phyloP scores from a whole-genome alignment of 805 yeast species.

The Saturnispora dispora region DNA sequence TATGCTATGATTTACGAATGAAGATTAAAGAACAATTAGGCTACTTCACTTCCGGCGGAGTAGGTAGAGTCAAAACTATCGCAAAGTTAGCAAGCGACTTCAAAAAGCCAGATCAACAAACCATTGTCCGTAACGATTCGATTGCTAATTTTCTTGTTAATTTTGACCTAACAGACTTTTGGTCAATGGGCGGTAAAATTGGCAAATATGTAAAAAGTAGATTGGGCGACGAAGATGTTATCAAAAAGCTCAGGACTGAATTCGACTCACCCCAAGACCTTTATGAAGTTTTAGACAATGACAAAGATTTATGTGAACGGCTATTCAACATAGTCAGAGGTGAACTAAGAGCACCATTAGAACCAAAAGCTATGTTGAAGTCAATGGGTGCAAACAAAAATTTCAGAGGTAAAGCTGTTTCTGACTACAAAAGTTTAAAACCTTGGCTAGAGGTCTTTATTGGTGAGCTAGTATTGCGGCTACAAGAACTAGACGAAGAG shows the following conservation, averaged over 20 bases:
- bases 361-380: slow-evolving; percentile 53
- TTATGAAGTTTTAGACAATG: slow-evolving; percentile 31
- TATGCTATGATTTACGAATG: slow-evolving; percentile 46
- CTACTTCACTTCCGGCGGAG: slow-evolving; percentile 86
- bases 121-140: slow-evolving; percentile 48
- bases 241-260: slow-evolving; percentile 43
- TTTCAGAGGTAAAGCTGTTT: slow-evolving; percentile 50
- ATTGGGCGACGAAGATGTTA: slow-evolving; percentile 30
- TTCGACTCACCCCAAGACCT: slow-evolving; percentile 33
- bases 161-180: slow-evolving; percentile 63
- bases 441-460: slow-evolving; percentile 80
- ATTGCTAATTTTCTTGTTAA: slow-evolving; percentile 46
- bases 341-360: slow-evolving; percentile 41
- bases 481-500: slow-evolving; percentile 71
- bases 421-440: slow-evolving; percentile 43
- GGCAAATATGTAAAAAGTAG: slow-evolving; percentile 53
- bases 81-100: slow-evolving; percentile 85
- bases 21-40: slow-evolving; percentile 47
- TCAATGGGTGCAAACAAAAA: slow-evolving; percentile 88
- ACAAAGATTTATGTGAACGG: slow-evolving; percentile 40
- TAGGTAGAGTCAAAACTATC: slow-evolving; percentile 64
- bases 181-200: slow-evolving; percentile 86
- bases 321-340: slow-evolving; percentile 64
- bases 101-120: slow-evolving; percentile 80
- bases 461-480: slow-evolving; percentile 65